Evolutionary conservation across 2,329 filamentous ascomycete species (phyloP), one percentile per base, ranked within the genome.

Genomic region (Aspergillus neotritici): DNA sequence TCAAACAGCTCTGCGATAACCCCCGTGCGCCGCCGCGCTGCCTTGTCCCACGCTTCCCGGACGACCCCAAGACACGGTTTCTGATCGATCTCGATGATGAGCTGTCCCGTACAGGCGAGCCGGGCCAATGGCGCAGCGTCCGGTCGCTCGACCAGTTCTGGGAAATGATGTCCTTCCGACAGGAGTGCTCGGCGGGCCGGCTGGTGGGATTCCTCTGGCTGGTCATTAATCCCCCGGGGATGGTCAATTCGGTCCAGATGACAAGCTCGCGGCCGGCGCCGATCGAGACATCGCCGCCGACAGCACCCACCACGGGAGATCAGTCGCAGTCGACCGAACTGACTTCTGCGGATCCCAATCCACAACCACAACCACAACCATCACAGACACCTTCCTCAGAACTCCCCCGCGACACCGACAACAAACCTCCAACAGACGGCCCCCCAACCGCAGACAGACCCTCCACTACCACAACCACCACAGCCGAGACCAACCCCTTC

Each of bases 91-190:
- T 98, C 4, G 91, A 98, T 57, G 86, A 91, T 28, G 88, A 94
- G 60, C 76, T 86, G 0, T 76, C 79, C 4, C 61, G 63, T 36
- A 52, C 45, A 30, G 46, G 43, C 1, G 54, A 55, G 6, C 46
- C 48, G 3, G 60, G 86, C 0, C 75, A 79, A 44, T 98, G 93
- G 93, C 86, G 82, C 61, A 89, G 85, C 47, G 82, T 96, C 16
- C 83, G 78, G 61, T 86, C 82, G 0, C 70, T 98, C 32, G 86
- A 90, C n/a, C 83, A 90, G 54, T 98, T 98, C 60, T 98, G 93
- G 93, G 93, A 98, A 49, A 86, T 94, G 77, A 97, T 98, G 91
- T 84, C 90, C 0, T 97, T 87, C 61, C 77, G 93, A 44, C 93
- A 97, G 63, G 93, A 98, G 61, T 98, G 93, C 60, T 95, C 90